Evolutionary conservation across 108 stramenopile genomes (phyloP), one percentile per base, ranked within the genome.

Genomic region (Fragilariopsis cylindrus): DNA sequence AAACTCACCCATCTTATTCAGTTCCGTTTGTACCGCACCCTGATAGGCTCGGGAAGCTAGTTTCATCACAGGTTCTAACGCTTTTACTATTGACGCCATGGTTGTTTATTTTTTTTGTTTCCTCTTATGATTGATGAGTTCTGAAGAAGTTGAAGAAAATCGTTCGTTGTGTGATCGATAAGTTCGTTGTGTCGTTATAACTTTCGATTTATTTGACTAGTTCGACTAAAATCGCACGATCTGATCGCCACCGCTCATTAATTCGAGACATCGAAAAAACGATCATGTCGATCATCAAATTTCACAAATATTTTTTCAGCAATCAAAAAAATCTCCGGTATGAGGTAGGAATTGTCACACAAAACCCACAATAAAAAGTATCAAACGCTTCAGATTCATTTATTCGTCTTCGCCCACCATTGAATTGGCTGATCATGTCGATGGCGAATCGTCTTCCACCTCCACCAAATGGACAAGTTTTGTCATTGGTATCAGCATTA

Each of bases 1-100:
- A 48, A 47, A 83, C 92, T 81, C 80, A 93, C 92, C 93, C 70
- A 87, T 88, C 72, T 89, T 85, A 74, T 88, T 81, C 66, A 94
- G 81, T 50, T 91, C 87, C 46, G 54, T 71, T 5, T 81, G 77
- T 55, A 94, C 60, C 18, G 70, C 80, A 15, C 67, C 72, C 73
- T 87, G 76, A 79, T 94, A 94, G 50, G 84, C 76, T 40, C 65
- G 76, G 65, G 93, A 79, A 15, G 84, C 86, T 45, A 76, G 48
- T 56, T 81, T 85, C 75, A 90, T 84, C 4, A 86, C 66, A 57
- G 88, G 88, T 42, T 94, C 91, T 81, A 94, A 83, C 68, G 73
- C 72, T 77, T 64, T 79, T 44, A 62, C 58, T 48, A 77, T 53
- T 15, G 19, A 48, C 16, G 76, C 66, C 73, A 82, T 82, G 75